Percentiles rank a stretch among this genome's conserved stretches.
These are phyloP conservation scores for Ceratopteris richardii DNA, from an alignment of 75 land plant genomes.

Conservation along the genomic window DNA sequence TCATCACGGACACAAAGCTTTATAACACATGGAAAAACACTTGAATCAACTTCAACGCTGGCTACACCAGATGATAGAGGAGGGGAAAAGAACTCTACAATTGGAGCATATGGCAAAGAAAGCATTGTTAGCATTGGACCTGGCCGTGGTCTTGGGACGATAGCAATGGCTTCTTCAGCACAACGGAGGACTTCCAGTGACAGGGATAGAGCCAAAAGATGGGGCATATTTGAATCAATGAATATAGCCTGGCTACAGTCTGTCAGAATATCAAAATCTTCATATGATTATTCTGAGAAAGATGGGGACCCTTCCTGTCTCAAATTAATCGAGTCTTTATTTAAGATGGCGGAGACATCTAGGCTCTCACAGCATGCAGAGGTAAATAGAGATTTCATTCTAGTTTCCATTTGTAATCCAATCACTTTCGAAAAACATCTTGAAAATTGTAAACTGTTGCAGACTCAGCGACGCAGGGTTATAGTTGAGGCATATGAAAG, in stretches of 20 bases:
- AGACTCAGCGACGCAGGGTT: conserved; percentile 55
- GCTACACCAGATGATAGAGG: conserved; percentile 66
- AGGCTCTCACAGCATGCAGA: conserved; percentile 64
- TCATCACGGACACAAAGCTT: conserved; percentile 54
- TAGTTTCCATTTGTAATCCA: no score
- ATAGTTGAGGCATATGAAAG: conserved; percentile 50
- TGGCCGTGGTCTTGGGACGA: conserved; percentile 94
- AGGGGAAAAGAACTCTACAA: conserved; percentile 85
- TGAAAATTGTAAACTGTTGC: no score
- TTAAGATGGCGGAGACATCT: conserved; percentile 69
- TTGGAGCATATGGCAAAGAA: conserved; percentile 95
- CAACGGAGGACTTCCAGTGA: conserved; percentile 78
- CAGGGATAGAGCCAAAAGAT: conserved; percentile 64
- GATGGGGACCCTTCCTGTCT: background rate
- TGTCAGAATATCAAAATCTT: background rate
- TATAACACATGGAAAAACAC: conserved; percentile 65
- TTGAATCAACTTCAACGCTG: conserved; percentile 36
- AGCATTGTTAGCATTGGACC: conserved; percentile 93
- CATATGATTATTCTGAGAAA: background rate
- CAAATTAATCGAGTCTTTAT: background rate
- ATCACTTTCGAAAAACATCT: no score
- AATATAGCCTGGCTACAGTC: conserved; percentile 84
- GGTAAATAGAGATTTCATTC: no score
- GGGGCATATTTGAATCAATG: conserved; percentile 89
- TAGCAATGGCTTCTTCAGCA: conserved; percentile 97